Percentiles rank a stretch among this genome's conserved stretches.
These are phyloP conservation scores for Maudiozyma saulgeensis DNA, from an alignment of 805 yeast species.

Conservation along the genomic window DNA sequence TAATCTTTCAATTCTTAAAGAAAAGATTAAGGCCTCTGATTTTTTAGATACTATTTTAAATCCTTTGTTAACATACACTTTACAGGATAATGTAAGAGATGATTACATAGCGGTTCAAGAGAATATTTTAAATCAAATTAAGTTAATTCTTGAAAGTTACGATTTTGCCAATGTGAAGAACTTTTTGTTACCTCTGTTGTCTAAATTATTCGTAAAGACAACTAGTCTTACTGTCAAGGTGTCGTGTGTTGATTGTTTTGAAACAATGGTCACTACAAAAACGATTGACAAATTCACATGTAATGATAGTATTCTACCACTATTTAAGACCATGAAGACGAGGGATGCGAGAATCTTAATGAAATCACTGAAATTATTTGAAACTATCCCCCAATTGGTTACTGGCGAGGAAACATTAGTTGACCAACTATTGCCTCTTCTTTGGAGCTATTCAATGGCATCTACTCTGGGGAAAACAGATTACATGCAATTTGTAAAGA, in stretches of 20 bases:
- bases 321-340: constrained; percentile 65
- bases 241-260: constrained; percentile 52
- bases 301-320: constrained; percentile 71
- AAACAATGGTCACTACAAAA: constrained; percentile 45
- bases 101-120: constrained; percentile 38
- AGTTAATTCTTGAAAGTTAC: constrained; percentile 36
- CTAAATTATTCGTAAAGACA: constrained; percentile 72
- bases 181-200: constrained; percentile 62
- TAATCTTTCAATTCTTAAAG: constrained; percentile 38
- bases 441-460: constrained; percentile 42
- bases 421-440: constrained; percentile 44
- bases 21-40: constrained; percentile 44
- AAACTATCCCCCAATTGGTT: constrained; percentile 29
- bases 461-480: constrained; percentile 34
- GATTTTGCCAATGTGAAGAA: constrained; percentile 68
- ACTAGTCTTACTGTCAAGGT: constrained; percentile 73
- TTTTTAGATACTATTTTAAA: constrained; percentile 30
- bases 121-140: constrained; percentile 36
- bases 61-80: constrained; percentile 22
- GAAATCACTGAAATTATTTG: constrained; percentile 38
- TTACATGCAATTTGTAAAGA: constrained; percentile 32
- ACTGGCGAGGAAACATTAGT: constrained; percentile 41
- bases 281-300: constrained; percentile 63
- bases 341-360: constrained; percentile 57
- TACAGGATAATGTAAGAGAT: constrained; percentile 14